Percentiles rank a stretch among this genome's conserved stretches.
These are phyloP conservation scores for Sporothrix phasma DNA, from an alignment of 2,329 filamentous ascomycete species.

Conservation along the genomic window DNA sequence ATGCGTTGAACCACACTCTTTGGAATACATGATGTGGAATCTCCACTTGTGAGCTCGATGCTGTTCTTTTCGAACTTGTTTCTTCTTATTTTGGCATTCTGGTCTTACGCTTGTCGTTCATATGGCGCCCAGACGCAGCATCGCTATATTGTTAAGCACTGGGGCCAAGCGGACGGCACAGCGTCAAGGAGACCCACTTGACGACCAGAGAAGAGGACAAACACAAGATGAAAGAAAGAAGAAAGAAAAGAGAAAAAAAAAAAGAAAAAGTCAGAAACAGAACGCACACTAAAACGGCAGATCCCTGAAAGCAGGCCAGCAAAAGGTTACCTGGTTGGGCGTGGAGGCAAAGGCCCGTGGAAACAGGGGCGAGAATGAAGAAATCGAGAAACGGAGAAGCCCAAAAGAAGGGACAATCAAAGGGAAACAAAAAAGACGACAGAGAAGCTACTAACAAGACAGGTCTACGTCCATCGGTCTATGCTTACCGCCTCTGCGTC, in stretches of 20 bases:
- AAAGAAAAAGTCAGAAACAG: not conserved
- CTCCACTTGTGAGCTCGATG: not conserved
- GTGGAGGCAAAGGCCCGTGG: not conserved
- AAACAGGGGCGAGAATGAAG: not conserved
- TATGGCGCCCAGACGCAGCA: not conserved
- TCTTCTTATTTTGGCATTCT: not conserved
- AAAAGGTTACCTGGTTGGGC: not conserved
- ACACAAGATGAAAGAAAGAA: not conserved
- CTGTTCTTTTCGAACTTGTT: not conserved
- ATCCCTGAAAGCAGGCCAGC: too few species aligned
- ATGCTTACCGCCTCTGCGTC: not conserved
- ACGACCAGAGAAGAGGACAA: not conserved
- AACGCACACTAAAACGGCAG: too few species aligned
- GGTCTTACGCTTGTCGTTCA: not conserved
- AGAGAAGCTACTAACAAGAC: not conserved
- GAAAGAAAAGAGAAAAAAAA: not conserved
- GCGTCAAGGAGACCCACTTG: not conserved
- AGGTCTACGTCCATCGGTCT: not conserved
- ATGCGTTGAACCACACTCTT: too few species aligned
- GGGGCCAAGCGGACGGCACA: not conserved
- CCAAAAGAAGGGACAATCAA: not conserved
- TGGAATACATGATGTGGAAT: too few species aligned
- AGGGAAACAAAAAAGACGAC: not conserved
- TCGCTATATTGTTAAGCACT: slow-evolving; percentile 1
- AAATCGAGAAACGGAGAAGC: not conserved